Evolutionary conservation across 805 yeast genomes (phyloP).

Genomic region (Debaryomyces tyrocola): DNA sequence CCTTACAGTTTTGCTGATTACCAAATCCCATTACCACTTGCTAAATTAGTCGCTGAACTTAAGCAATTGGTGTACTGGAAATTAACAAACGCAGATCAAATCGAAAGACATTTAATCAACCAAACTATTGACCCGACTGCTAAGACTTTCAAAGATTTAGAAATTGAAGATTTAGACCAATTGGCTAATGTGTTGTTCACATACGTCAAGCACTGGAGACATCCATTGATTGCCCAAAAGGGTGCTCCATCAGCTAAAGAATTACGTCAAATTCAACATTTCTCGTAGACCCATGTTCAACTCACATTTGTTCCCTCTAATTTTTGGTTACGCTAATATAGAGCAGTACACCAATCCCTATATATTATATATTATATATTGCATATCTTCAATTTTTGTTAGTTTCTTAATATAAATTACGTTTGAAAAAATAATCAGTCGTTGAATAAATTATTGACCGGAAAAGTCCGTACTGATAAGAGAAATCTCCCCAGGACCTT

Average conservation of each 20-base stretch:
- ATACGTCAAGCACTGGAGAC: constrained; percentile 50
- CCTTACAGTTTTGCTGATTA: constrained; percentile 44
- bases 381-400: constrained; percentile 1
- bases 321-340: not conserved
- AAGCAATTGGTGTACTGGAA: constrained; percentile 46
- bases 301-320: not conserved
- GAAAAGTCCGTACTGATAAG: constrained; percentile 1
- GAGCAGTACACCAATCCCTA: not conserved
- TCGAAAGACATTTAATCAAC: constrained; percentile 69
- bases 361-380: not conserved
- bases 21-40: constrained; percentile 43
- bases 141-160: constrained; percentile 67
- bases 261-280: constrained; percentile 47
- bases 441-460: not conserved
- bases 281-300: constrained; percentile 22
- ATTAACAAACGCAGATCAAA: constrained; percentile 66
- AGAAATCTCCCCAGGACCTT: not conserved
- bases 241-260: constrained; percentile 43
- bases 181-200: constrained; percentile 46
- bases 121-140: constrained; percentile 64
- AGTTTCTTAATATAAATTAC: not conserved
- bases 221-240: constrained; percentile 48
- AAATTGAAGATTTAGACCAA: constrained; percentile 47
- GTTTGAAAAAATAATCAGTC: not conserved
- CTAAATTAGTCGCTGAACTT: constrained; percentile 45